phyloP scores from a whole-genome alignment of 306 rosid species.

The Prunus mira region DNA sequence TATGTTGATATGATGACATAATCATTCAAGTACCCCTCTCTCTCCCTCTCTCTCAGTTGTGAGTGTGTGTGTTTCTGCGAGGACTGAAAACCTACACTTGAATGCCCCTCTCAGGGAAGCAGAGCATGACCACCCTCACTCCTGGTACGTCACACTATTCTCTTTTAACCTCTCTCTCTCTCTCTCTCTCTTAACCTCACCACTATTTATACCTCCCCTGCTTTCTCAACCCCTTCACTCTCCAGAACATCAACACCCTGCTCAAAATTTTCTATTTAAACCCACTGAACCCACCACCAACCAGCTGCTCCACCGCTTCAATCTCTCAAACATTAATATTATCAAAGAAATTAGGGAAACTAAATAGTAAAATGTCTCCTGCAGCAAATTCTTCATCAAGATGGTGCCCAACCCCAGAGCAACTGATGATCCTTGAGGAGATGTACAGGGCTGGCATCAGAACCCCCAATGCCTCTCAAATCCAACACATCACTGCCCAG shows the following conservation, averaged over 20 bases:
- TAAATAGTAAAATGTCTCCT: conserved; percentile 43
- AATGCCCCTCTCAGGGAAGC: conserved; percentile 65
- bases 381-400: conserved; percentile 47
- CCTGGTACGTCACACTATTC: conserved; percentile 3
- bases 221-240: conserved; percentile 2
- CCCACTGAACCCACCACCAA: neutral
- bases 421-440: conserved; percentile 85
- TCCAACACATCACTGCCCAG: conserved; percentile 79
- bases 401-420: conserved; percentile 96
- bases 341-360: neutral
- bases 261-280: neutral
- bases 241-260: neutral
- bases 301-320: too few species aligned
- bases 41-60: conserved; percentile 9
- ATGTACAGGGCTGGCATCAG: conserved; percentile 73
- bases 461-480: conserved; percentile 85
- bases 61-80: neutral
- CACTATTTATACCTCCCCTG: conserved; percentile 37
- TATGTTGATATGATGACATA: conserved; percentile 62
- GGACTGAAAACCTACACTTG: conserved; percentile 42
- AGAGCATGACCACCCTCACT: conserved; percentile 23
- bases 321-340: too few species aligned
- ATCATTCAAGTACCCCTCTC: conserved; percentile 37
- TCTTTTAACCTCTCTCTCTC: conserved; percentile 45
- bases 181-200: conserved; percentile 26